phyloP scores from a whole-genome alignment of 352 stramenopile species.

The Phytopythium vexans region DNA sequence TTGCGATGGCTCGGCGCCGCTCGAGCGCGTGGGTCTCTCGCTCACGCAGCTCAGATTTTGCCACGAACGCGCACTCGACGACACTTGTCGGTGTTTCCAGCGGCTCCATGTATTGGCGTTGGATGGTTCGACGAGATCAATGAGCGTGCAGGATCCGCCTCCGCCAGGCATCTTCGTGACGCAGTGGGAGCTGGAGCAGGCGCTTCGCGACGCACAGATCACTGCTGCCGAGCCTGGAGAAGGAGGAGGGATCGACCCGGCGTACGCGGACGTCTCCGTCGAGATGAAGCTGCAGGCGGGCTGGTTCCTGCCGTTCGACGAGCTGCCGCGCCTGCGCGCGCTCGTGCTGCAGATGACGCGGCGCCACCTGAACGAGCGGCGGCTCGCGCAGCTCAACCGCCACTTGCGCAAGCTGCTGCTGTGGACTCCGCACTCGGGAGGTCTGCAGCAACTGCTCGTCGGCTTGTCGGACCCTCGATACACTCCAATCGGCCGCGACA shows the following conservation, averaged over 20 bases:
- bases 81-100: constrained; percentile 35
- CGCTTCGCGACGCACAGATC: neutral
- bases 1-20: constrained; percentile 13
- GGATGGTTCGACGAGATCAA: constrained; percentile 6
- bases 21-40: constrained; percentile 37
- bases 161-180: constrained; percentile 41
- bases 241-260: constrained; percentile 3
- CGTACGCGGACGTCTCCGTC: constrained; percentile 14
- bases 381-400: constrained; percentile 43
- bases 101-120: constrained; percentile 30
- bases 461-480: constrained; percentile 17
- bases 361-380: constrained; percentile 48
- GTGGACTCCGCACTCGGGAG: constrained; percentile 29
- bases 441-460: constrained; percentile 39
- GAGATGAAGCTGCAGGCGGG: constrained; percentile 39
- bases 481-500: no score
- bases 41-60: constrained; percentile 55
- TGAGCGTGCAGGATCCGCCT: constrained; percentile 7
- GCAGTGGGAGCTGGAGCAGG: constrained; percentile 50
- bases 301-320: constrained; percentile 66
- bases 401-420: constrained; percentile 48
- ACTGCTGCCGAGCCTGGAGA: neutral
- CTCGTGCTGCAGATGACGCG: constrained; percentile 56
- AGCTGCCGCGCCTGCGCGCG: constrained; percentile 34
- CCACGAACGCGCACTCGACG: constrained; percentile 42